phyloP scores from a whole-genome alignment of 2,329 filamentous ascomycete genomes.

The Colletotrichum viniferum region DNA sequence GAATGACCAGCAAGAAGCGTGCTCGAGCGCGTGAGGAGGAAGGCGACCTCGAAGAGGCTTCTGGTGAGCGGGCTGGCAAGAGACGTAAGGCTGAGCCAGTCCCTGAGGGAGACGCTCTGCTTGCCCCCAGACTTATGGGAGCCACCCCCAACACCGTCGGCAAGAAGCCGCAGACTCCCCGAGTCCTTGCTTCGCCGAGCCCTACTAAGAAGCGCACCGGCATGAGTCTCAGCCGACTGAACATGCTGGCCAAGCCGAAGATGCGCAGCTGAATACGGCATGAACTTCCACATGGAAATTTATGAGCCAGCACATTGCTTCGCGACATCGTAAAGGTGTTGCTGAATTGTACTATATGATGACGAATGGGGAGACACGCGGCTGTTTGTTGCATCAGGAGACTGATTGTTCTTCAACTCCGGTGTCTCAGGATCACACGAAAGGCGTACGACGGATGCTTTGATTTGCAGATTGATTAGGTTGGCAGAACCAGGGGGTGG shows the following conservation, averaged over 20 bases:
- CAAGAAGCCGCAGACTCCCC: conserved; percentile 39
- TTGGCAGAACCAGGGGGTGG: not conserved
- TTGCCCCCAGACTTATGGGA: conserved; percentile 51
- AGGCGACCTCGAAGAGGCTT: conserved; percentile 62
- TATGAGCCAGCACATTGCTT: not conserved
- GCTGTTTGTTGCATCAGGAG: not conserved
- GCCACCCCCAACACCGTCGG: conserved; percentile 35
- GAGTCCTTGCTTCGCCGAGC: conserved; percentile 34
- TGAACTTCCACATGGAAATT: not conserved
- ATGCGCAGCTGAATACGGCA: conserved; percentile 46
- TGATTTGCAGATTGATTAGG: not conserved
- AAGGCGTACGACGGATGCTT: conserved; percentile 9
- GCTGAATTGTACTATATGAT: conserved; percentile 12
- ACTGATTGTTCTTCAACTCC: not conserved
- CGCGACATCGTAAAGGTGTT: not conserved
- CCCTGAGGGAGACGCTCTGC: conserved; percentile 55
- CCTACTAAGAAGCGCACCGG: conserved; percentile 57
- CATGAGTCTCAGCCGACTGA: conserved; percentile 63
- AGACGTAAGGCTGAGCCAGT: conserved; percentile 58
- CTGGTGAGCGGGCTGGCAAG: conserved; percentile 59
- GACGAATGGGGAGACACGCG: not conserved
- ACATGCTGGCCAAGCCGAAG: conserved; percentile 67
- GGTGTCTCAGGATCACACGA: not conserved
- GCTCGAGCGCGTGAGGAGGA: conserved; percentile 62
- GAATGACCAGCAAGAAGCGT: conserved; percentile 70